Conservation (phyloP, 495 filamentous ascomycete species). For the Lichina pygmaea region DNA sequence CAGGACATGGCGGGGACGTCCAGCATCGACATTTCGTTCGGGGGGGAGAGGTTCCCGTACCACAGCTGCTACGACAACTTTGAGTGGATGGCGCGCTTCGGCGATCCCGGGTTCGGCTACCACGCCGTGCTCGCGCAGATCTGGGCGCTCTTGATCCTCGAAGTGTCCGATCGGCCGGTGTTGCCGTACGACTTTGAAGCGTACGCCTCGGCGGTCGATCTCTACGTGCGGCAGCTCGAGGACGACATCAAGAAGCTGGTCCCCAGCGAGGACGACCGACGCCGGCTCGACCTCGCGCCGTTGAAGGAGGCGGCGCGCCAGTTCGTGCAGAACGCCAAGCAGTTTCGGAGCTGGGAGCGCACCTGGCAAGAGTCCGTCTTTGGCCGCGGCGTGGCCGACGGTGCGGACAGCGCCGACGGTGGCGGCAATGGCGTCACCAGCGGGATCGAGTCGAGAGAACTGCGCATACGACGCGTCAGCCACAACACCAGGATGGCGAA, state of each 20-base stretch:
- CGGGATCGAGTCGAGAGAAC: constrained; percentile 9
- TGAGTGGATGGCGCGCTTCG: constrained; percentile 54
- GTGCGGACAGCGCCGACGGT: constrained; percentile 27
- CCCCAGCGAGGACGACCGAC: constrained; percentile 13
- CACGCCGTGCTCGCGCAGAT: constrained; percentile 59
- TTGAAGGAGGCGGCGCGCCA: constrained; percentile 31
- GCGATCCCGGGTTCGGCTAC: constrained; percentile 61
- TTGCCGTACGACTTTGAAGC: constrained; percentile 39
- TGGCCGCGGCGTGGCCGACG: constrained; percentile 41
- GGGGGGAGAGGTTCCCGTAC: constrained; percentile 31
- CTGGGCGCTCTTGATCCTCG: constrained; percentile 57
- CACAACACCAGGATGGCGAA: constrained; percentile 46
- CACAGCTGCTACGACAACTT: constrained; percentile 76
- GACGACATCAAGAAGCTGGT: constrained; percentile 30
- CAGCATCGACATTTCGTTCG: constrained; percentile 66
- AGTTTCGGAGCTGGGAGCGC: constrained; percentile 48
- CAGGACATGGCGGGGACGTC: constrained; percentile 83
- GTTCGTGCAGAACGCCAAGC: constrained; percentile 26
- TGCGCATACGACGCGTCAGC: constrained; percentile 33
- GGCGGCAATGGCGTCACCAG: too few species aligned
- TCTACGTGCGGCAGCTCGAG: constrained; percentile 34
- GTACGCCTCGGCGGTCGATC: constrained; percentile 1
- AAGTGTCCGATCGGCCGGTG: constrained; percentile 54
- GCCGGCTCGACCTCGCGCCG: constrained; percentile 25
- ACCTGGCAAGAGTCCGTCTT: constrained; percentile 43